These are phyloP conservation scores for Medicago truncatula DNA, from an alignment of 306 rosid genomes.

Conservation along the genomic window MtrunA17r5.0-ANR NC_053044.1:22598001-22598500, in stretches of 20 bases:
- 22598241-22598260: too few species aligned
- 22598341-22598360: slow-evolving; percentile 14
- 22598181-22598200: slow-evolving; percentile 77
- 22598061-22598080: too few species aligned
- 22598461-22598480: not conserved
- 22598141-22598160: too few species aligned
- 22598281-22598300: not conserved
- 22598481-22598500: too few species aligned
- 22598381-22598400: slow-evolving; percentile 65
- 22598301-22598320: slow-evolving; percentile 19
- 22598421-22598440: slow-evolving; percentile 55
- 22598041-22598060: too few species aligned
- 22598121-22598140: too few species aligned
- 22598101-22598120: too few species aligned
- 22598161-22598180: slow-evolving; percentile 36
- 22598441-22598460: slow-evolving; percentile 32
- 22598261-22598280: slow-evolving; percentile 46
- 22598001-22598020: too few species aligned
- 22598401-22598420: slow-evolving; percentile 74
- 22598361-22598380: slow-evolving; percentile 33
- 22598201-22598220: slow-evolving; percentile 89
- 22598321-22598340: slow-evolving; percentile 18
- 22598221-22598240: too few species aligned
- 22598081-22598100: too few species aligned
- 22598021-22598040: too few species aligned